These are phyloP conservation scores for Lipomyces kockii DNA, from an alignment of 805 yeast species.

Conservation along the genomic window DNA sequence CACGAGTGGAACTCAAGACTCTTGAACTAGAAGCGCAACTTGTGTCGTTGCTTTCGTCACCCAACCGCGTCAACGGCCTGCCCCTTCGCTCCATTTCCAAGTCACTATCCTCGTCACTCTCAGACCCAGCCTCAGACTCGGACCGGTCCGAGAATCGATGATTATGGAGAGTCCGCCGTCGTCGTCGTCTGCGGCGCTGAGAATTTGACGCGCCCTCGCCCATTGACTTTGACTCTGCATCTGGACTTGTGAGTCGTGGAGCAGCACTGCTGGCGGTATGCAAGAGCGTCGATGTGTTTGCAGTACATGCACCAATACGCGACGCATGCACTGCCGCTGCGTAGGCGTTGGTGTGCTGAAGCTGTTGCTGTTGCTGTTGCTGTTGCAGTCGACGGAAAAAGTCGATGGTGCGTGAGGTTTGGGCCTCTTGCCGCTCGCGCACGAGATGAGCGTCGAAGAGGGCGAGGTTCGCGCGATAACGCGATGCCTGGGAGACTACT, in stretches of 20 bases:
- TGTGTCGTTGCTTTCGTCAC: constrained; percentile 11
- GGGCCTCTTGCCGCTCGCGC: too few relatives aligned
- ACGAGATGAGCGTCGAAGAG: constrained; percentile 9
- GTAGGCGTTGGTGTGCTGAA: not conserved
- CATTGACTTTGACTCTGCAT: not conserved
- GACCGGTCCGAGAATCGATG: constrained; percentile 29
- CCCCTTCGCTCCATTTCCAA: constrained; percentile 19
- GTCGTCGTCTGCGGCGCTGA: constrained; percentile 9
- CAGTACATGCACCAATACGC: not conserved
- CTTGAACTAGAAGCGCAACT: constrained; percentile 14
- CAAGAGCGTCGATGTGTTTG: not conserved
- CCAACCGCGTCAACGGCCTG: constrained; percentile 17
- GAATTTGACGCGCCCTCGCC: not conserved
- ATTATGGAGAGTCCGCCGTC: constrained; percentile 15
- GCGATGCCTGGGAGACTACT: constrained; percentile 10
- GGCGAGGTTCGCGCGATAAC: constrained; percentile 21
- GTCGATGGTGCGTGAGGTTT: not conserved
- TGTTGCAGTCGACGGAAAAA: not conserved
- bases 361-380: not conserved
- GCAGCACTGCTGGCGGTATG: not conserved
- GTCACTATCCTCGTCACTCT: not conserved
- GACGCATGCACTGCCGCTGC: not conserved
- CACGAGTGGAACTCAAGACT: constrained; percentile 17
- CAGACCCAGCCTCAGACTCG: constrained; percentile 11
- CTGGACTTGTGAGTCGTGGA: not conserved